Conservation (phyloP, 768 basidiomycete species). For the Amyloporia xantha region DNA sequence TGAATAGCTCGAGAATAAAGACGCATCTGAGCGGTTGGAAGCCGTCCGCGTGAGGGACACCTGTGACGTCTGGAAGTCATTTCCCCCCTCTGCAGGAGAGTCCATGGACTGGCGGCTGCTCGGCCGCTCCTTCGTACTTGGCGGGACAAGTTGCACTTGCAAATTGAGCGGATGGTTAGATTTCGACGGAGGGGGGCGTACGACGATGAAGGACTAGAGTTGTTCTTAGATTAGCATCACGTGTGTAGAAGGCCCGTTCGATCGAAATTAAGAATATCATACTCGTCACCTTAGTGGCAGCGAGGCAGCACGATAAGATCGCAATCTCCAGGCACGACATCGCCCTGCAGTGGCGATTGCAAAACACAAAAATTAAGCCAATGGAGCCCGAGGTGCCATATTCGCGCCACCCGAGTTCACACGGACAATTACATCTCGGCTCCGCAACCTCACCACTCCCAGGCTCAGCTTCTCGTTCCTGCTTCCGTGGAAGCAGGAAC, state of each 20-base stretch:
- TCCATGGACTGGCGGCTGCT: slow-evolving; percentile 41
- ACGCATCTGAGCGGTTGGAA: slow-evolving; percentile 48
- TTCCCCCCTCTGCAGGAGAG: slow-evolving; percentile 26
- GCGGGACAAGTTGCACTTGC: slow-evolving; percentile 87
- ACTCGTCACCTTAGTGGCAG: too few relatives aligned
- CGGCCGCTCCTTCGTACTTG: slow-evolving; percentile 37
- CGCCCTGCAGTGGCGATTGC: too few relatives aligned
- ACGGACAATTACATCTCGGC: too few relatives aligned
- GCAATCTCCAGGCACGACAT: too few relatives aligned
- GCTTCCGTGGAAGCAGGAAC: too few relatives aligned
- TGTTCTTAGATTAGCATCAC: not conserved
- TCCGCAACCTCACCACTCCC: too few relatives aligned
- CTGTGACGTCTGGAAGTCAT: slow-evolving; percentile 16
- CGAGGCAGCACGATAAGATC: too few relatives aligned
- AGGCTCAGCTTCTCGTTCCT: too few relatives aligned
- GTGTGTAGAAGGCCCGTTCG: not conserved
- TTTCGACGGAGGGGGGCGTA: slow-evolving; percentile 81
- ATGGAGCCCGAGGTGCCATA: too few relatives aligned
- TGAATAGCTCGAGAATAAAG: slow-evolving; percentile 42
- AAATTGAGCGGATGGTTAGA: slow-evolving; percentile 85
- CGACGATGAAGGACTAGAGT: slow-evolving; percentile 80
- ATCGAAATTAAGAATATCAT: not conserved
- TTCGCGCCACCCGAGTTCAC: too few relatives aligned
- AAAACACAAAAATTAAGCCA: too few relatives aligned
- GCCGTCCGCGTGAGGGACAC: slow-evolving; percentile 32